Percentiles rank a stretch among this genome's conserved stretches.
phyloP scores from a whole-genome alignment of 2,329 filamentous ascomycete species.

The Pseudogymnoascus sp. region DNA sequence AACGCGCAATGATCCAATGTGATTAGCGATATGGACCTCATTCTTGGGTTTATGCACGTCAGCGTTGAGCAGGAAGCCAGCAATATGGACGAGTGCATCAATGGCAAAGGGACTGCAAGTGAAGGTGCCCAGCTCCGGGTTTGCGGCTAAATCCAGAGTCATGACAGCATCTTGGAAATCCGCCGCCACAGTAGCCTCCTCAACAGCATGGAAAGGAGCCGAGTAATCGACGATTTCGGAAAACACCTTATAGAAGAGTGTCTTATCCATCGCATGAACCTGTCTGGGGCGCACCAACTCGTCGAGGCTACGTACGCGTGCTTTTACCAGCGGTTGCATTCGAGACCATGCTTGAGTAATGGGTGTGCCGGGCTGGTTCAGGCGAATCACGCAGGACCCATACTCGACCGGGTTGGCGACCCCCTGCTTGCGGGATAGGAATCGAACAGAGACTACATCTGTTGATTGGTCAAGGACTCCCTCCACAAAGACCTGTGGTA shows the following conservation, averaged over 20 bases:
- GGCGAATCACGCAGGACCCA: not conserved
- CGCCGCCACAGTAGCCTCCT: slow-evolving; percentile 20
- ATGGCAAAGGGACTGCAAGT: slow-evolving; percentile 49
- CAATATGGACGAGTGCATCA: slow-evolving; percentile 47
- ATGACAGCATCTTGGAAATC: not conserved
- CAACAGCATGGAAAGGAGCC: slow-evolving; percentile 21
- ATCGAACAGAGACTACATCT: not conserved
- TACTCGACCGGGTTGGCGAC: not conserved
- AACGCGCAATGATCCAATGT: slow-evolving; percentile 43
- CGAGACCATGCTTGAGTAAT: not conserved
- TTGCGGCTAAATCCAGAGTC: not conserved
- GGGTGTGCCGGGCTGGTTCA: not conserved
- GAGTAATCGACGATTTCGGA: slow-evolving; percentile 22
- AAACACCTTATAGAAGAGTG: slow-evolving; percentile 24
- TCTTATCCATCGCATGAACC: not conserved
- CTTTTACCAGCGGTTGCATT: not conserved
- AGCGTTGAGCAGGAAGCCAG: slow-evolving; percentile 49
- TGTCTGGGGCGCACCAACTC: not conserved
- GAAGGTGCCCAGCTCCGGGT: slow-evolving; percentile 33
- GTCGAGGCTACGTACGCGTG: not conserved
- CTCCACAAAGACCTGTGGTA: not conserved
- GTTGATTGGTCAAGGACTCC: not conserved
- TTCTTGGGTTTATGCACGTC: slow-evolving; percentile 45
- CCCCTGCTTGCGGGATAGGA: not conserved
- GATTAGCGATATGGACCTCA: slow-evolving; percentile 50